Percentiles rank a stretch among this genome's conserved stretches.
Evolutionary conservation across 1,139 yeast genomes (phyloP).

Genomic region (Kodamaea sp.): DNA sequence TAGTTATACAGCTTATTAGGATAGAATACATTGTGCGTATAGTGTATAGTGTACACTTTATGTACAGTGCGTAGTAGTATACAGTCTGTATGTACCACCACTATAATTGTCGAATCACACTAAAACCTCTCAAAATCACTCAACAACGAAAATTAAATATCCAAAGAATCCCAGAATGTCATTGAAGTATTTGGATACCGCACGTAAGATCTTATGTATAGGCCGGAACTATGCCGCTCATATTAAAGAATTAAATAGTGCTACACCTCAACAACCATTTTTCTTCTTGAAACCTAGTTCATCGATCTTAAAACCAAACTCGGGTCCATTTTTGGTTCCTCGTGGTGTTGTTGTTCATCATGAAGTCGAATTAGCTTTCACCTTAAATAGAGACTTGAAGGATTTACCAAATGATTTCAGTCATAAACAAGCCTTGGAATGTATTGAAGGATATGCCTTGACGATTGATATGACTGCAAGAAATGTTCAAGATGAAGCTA

Average conservation of each 20-base stretch:
- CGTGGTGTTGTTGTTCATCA: conserved; percentile 80
- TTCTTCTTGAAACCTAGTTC: conserved; percentile 87
- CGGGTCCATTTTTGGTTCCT: conserved; percentile 82
- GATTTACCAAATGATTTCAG: conserved; percentile 60
- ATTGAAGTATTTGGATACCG: conserved; percentile 55
- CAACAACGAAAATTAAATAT: too few relatives aligned
- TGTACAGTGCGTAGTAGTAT: too few relatives aligned
- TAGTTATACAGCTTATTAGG: too few relatives aligned
- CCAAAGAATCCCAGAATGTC: too few relatives aligned
- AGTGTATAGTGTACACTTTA: too few relatives aligned
- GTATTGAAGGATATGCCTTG: conserved; percentile 80
- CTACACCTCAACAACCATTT: conserved; percentile 78
- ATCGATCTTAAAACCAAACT: conserved; percentile 54
- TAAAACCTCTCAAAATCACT: too few relatives aligned
- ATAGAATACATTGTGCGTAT: too few relatives aligned
- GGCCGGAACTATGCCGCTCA: conserved; percentile 97
- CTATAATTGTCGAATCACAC: too few relatives aligned
- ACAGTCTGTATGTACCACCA: too few relatives aligned
- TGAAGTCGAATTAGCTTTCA: conserved; percentile 86
- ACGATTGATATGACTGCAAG: conserved; percentile 94
- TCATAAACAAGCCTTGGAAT: conserved; percentile 65
- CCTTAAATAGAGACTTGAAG: conserved; percentile 61
- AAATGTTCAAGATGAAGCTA: conserved; percentile 93
- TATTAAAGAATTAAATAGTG: conserved; percentile 80
- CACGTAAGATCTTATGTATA: conserved; percentile 84